Evolutionary conservation across 805 yeast species (phyloP).

Genomic region (Candida argentea): DNA sequence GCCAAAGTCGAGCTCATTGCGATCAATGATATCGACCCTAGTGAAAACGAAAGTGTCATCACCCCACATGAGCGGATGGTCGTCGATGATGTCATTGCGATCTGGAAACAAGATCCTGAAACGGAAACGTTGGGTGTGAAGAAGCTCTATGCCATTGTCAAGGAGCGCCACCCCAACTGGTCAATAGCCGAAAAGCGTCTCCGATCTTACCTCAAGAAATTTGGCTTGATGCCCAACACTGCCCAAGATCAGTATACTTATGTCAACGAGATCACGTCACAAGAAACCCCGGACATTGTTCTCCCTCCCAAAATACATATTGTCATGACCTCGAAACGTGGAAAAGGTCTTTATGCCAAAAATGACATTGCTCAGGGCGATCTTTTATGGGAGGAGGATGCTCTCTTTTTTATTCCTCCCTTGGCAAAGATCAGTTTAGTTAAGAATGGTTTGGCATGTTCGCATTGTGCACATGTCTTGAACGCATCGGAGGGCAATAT

Average conservation of each 20-base stretch:
- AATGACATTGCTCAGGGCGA: conserved; percentile 38
- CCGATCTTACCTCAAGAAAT: conserved; percentile 41
- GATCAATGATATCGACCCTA: conserved; percentile 21
- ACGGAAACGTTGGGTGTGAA: conserved; percentile 48
- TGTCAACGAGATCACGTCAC: conserved; percentile 43
- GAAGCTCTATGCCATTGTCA: conserved; percentile 43
- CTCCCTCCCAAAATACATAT: conserved; percentile 36
- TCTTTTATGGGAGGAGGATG: conserved; percentile 49
- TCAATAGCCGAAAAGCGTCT: conserved; percentile 48
- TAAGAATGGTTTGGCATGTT: conserved; percentile 55
- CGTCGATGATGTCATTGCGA: conserved; percentile 46
- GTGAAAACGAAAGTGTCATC: conserved; percentile 13
- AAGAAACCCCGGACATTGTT: conserved; percentile 33
- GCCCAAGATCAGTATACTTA: conserved; percentile 34
- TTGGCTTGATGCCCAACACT: conserved; percentile 35
- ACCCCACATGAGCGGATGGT: conserved; percentile 52
- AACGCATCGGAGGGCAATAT: conserved; percentile 16
- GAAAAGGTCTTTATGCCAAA: conserved; percentile 53
- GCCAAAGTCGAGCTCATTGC: conserved; percentile 23
- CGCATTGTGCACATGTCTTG: conserved; percentile 57
- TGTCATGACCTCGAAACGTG: conserved; percentile 41
- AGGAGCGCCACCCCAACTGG: conserved; percentile 51
- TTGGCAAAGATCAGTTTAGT: conserved; percentile 54
- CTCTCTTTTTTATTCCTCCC: conserved; percentile 57
- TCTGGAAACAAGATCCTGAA: conserved; percentile 61